Evolutionary conservation across 2,329 filamentous ascomycete genomes (phyloP), one percentile per base, ranked within the genome.

Genomic region (Pseudogymnoascus sp.): DNA sequence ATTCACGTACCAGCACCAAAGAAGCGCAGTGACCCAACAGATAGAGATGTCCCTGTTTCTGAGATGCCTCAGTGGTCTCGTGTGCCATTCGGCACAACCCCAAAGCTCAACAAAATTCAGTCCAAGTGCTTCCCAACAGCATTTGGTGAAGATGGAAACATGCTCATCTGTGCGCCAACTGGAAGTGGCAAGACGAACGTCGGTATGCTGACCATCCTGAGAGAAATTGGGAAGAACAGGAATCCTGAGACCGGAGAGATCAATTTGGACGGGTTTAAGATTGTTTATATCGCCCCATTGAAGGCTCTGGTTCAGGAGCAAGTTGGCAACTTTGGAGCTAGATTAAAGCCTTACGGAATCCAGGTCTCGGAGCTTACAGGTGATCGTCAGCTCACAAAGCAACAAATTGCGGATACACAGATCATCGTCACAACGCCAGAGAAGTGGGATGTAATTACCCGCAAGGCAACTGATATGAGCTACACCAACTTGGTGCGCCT

Each of bases 181-280:
- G 95, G 95, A 69, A 96, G 92, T 74, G 95, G 95, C 73, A 99
- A 99, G 79, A 99, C 95, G 1, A 99, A 99, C 72, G 95, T 99
- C 61, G 93, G 93, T 45, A 97, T 99, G 93, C 81, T 99, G 67
- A 88, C 93, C 1, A 97, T 99, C 72, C 82, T 99, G 40, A 90
- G 93, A 67, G 96, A 99, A 75, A 92, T 99, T 72, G 95, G 95
- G 66, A 99, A 97, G 79, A 88, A 99, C 73, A 86, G 93, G 64
- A 88, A 99, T 71, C 85, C 90, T 0, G 81, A 88, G 67, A 96
- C 91, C 0, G 95, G 95, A n/a, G 89, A 96, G 66, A 95, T 99
- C 67, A 91, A 96, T 75, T 80, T 99, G 7, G 95, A 99, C 72
- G 87, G 93, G 47, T 99, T 99, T 81, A 99, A 99, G 78, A 97